Evolutionary conservation across 371 early-diverging fungal genomes (phyloP).

Genomic region (Mortierella sp.): DNA sequence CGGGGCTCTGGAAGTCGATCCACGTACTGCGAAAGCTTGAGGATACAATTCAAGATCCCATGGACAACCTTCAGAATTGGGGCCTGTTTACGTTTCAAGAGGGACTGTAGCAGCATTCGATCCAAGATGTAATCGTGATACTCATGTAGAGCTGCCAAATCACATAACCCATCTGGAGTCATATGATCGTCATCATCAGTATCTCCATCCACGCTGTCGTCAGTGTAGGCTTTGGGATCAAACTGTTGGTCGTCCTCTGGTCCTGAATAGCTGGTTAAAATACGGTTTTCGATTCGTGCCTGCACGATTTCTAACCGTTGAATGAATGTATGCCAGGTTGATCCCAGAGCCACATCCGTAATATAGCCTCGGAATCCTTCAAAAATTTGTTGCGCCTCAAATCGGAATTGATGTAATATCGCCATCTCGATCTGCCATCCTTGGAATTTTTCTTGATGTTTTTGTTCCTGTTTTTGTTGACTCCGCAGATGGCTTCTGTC

Average conservation of each 20-base stretch:
- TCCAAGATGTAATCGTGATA: slow-evolving; percentile 66
- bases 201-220: slow-evolving; percentile 22
- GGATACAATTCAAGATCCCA: slow-evolving; percentile 57
- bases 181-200: background rate
- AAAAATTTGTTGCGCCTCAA: slow-evolving; percentile 63
- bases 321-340: slow-evolving; percentile 63
- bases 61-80: slow-evolving; percentile 55
- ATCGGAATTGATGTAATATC: slow-evolving; percentile 57
- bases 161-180: slow-evolving; percentile 24
- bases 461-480: background rate
- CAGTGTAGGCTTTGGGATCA: background rate
- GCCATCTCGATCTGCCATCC: slow-evolving; percentile 16
- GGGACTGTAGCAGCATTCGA: slow-evolving; percentile 64
- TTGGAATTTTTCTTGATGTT: background rate
- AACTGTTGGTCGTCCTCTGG: background rate
- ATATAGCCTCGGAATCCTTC: slow-evolving; percentile 60
- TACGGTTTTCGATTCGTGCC: slow-evolving; percentile 18
- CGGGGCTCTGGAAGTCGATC: slow-evolving; percentile 1
- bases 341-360: slow-evolving; percentile 58
- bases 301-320: slow-evolving; percentile 49
- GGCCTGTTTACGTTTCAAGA: slow-evolving; percentile 63
- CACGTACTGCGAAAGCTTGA: slow-evolving; percentile 48
- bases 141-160: slow-evolving; percentile 46
- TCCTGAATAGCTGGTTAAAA: slow-evolving; percentile 10
- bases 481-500: background rate